Evolutionary conservation across 1,284 basidiomycete genomes (phyloP).

Genomic region (Cystobasidium pallidum): DNA sequence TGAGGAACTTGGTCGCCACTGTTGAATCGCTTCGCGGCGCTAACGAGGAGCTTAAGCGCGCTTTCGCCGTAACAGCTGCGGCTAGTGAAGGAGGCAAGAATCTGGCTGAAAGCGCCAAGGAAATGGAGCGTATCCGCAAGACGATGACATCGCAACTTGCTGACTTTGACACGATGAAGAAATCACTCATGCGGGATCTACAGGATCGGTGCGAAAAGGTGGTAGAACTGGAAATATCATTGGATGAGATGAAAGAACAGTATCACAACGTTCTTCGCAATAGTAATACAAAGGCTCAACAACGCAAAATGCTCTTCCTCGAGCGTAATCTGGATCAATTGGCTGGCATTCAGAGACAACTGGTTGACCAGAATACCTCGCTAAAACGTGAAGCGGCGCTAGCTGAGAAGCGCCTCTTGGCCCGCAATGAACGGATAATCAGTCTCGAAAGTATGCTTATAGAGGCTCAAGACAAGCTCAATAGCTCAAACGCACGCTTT

Average conservation of each 20-base stretch:
- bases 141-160: conserved; percentile 95
- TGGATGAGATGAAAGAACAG: conserved; percentile 98
- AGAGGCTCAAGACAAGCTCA: conserved; percentile 88
- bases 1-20: conserved; percentile 78
- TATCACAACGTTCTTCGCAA: conserved; percentile 98
- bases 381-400: conserved; percentile 98
- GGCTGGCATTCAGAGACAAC: conserved; percentile 96
- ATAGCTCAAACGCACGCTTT: conserved; percentile 91
- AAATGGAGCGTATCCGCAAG: conserved; percentile 94
- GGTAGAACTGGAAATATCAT: conserved; percentile 97
- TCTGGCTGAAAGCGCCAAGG: conserved; percentile 92
- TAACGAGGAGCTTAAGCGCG: conserved; percentile 98
- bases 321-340: conserved; percentile 96
- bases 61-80: conserved; percentile 92
- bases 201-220: conserved; percentile 99
- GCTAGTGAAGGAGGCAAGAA: conserved; percentile 96
- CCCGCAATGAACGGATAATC: conserved; percentile 95
- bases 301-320: conserved; percentile 99
- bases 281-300: conserved; percentile 96
- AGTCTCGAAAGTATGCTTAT: conserved; percentile 89
- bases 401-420: conserved; percentile 92
- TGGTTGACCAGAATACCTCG: conserved; percentile 96
- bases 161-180: conserved; percentile 98
- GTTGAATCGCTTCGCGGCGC: conserved; percentile 93
- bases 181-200: conserved; percentile 96